Conservation (phyloP, 192 early-diverging fungal species). For the Umbelopsis ramanniana region DNA sequence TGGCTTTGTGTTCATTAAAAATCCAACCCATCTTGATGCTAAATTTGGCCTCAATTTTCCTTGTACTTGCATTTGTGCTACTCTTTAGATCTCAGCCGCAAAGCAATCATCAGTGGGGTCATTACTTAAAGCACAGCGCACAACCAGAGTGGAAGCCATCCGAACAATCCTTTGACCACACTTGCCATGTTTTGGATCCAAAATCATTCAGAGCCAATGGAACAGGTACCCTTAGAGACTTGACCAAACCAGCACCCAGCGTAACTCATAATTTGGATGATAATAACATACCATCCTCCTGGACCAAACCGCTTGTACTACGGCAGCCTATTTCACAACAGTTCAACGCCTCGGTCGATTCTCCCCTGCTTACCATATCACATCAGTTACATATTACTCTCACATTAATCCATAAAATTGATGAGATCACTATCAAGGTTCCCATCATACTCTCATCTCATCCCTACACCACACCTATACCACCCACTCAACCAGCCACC, state of each 20-base stretch:
- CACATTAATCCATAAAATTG: slow-evolving; percentile 32
- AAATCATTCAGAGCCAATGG: neutral
- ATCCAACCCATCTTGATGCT: neutral
- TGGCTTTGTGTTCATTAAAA: neutral
- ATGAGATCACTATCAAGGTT: slow-evolving; percentile 35
- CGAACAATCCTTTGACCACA: neutral
- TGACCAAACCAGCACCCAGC: slow-evolving; percentile 32
- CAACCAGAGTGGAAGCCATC: slow-evolving; percentile 7
- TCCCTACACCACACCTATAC: neutral
- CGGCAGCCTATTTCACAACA: slow-evolving; percentile 27
- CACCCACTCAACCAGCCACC: neutral
- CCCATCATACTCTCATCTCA: slow-evolving; percentile 36
- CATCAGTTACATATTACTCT: slow-evolving; percentile 38
- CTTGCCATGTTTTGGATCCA: neutral
- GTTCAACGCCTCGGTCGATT: slow-evolving; percentile 25
- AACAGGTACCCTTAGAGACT: slow-evolving; percentile 23
- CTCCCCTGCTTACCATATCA: slow-evolving; percentile 34
- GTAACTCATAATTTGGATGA: slow-evolving; percentile 30
- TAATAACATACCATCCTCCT: slow-evolving; percentile 20
- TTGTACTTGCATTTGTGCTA: slow-evolving; percentile 4
- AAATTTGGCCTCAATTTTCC: slow-evolving; percentile 6
- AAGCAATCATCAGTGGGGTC: neutral
- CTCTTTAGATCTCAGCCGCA: slow-evolving; percentile 11
- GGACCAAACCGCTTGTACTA: slow-evolving; percentile 34
- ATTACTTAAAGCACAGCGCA: neutral